These are phyloP conservation scores for Boletus semigastroideus DNA, from an alignment of 1,284 basidiomycete species.

Conservation along the genomic window DNA sequence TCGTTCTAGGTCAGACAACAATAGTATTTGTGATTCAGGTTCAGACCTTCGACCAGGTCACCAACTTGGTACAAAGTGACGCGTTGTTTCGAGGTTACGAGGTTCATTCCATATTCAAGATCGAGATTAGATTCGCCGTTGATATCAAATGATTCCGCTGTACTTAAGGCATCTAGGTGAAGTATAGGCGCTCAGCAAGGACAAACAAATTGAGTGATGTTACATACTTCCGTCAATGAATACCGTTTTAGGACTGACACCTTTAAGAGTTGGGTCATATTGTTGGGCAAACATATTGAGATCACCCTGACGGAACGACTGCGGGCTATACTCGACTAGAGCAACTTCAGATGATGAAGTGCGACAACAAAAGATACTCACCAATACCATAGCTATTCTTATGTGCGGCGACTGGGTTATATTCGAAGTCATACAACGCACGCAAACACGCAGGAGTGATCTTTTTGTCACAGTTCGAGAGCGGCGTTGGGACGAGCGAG, in stretches of 20 bases:
- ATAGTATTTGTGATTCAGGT: neutral
- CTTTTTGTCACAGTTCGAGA: slow-evolving; percentile 41
- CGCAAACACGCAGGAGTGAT: slow-evolving; percentile 49
- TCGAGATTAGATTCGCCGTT: slow-evolving; percentile 60
- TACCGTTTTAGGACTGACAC: slow-evolving; percentile 35
- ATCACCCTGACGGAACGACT: slow-evolving; percentile 44
- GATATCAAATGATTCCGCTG: slow-evolving; percentile 32
- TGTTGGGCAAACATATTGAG: slow-evolving; percentile 45
- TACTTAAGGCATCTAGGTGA: neutral
- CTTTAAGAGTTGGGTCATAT: slow-evolving; percentile 36
- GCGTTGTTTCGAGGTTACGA: slow-evolving; percentile 40
- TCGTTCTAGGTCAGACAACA: neutral
- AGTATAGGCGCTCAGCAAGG: slow-evolving; percentile 8
- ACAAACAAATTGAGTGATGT: neutral
- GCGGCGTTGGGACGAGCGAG: slow-evolving; percentile 19
- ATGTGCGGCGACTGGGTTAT: slow-evolving; percentile 38
- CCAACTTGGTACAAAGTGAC: slow-evolving; percentile 51
- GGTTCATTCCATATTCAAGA: slow-evolving; percentile 49
- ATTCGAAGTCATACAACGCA: slow-evolving; percentile 45
- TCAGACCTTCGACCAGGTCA: slow-evolving; percentile 41
- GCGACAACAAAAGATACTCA: slow-evolving; percentile 20
- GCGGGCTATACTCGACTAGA: slow-evolving; percentile 50
- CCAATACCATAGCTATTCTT: slow-evolving; percentile 54
- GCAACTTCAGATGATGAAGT: neutral
- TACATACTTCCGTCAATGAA: slow-evolving; percentile 47